Base-by-base conservation (phyloP, 148 eudicot species). In the Amaranthus hypochondriacus region DNA sequence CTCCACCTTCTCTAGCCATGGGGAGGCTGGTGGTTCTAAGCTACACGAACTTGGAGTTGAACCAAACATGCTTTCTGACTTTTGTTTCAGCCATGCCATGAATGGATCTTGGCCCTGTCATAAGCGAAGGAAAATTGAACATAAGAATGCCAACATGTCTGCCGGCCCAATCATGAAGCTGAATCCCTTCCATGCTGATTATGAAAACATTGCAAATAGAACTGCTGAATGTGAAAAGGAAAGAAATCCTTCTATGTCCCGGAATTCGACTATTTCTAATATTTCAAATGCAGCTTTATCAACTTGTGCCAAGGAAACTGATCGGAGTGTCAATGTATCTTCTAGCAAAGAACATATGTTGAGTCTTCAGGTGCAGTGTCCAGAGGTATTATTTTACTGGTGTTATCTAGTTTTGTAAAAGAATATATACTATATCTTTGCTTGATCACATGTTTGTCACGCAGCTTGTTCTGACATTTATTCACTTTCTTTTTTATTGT, bases 51-150 rank as follows among this genome's bases (percentile, higher is more conserved):
- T 75, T 56, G 46, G 60, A 39, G 59, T 77, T 65, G 71, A 55
- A 50, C 53, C 61, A 8, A 69, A 66, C 42, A 49, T 56, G 21
- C 62, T 69, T 61, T 76, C 63, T 48, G 77, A 81, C 59, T 76
- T 65, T 65, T 78, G 72, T 76, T 76, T 68, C 49, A 72, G 61
- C 67, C 69, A 74, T 77, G 68, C 66, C 9, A 56, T 69, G 42
- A 72, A 76, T 49, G 75, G 81, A 66, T 84, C 93, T 69, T 87
- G 91, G 91, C 94, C 94, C 71, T 80, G 66, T 76, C 69, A 70
- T 56, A 89, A 89, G 83, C 86, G 83, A 77, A 83, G 87, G 84
- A 86, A 89, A 76, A 79, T 85, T 56, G 87, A 83, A 66, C 48
- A 73, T 69, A 74, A 62, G 55, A 42, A 21, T 4, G 47, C 15